A percentile compares a stretch with the other conserved stretches of the same genome.
These are phyloP conservation scores for Eragrostis nindensis DNA, from an alignment of 176 grass and related monocot species.

Conservation along the genomic window DNA sequence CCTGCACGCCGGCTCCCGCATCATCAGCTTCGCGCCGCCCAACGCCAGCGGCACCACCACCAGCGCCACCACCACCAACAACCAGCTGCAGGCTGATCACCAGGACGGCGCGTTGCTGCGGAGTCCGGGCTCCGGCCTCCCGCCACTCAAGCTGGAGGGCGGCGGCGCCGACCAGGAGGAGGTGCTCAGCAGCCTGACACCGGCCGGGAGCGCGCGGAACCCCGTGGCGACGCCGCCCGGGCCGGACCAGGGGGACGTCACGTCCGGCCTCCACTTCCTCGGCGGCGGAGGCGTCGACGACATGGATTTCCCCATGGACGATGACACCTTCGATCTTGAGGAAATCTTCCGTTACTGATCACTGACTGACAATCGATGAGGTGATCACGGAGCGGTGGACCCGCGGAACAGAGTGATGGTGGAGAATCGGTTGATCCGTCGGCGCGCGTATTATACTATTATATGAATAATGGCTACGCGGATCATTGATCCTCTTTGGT, in stretches of 20 bases:
- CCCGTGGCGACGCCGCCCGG: neutral
- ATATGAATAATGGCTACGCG: too few species aligned
- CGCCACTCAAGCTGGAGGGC: constrained; percentile 38
- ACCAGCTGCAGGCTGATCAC: too few species aligned
- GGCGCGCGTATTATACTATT: neutral
- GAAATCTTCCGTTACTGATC: neutral
- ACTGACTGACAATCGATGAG: too few species aligned
- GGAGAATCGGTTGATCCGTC: neutral
- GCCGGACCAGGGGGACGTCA: constrained; percentile 67
- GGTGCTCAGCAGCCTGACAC: constrained; percentile 69
- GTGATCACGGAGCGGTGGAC: neutral
- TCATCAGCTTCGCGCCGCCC: constrained; percentile 63
- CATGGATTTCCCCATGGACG: neutral
- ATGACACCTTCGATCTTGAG: constrained; percentile 17
- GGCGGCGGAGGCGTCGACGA: neutral
- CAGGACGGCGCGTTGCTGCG: neutral
- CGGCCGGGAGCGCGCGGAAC: constrained; percentile 24
- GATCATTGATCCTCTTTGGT: too few species aligned
- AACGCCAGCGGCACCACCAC: neutral
- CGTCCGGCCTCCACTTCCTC: constrained; percentile 43
- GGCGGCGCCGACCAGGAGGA: constrained; percentile 57
- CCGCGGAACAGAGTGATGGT: neutral
- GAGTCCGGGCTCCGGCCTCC: neutral
- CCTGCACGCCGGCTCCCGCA: constrained; percentile 25
- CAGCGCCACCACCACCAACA: constrained; percentile 35